phyloP scores from a whole-genome alignment of 345 rosid species.

The Melaleuca quinquenervia region DNA sequence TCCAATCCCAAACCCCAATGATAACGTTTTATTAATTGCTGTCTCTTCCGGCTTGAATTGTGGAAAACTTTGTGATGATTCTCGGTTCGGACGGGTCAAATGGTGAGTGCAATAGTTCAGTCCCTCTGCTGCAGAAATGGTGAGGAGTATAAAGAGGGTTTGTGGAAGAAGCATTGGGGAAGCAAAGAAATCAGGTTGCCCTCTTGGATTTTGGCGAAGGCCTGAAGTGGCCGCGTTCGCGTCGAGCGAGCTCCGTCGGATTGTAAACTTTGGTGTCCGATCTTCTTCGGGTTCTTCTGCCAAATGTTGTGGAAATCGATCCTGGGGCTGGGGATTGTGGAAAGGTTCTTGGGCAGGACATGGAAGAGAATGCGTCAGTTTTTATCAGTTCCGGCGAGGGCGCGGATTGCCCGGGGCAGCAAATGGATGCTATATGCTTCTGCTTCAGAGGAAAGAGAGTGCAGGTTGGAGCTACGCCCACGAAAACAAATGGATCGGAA shows the following conservation, averaged over 20 bases:
- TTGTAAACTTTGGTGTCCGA: background rate
- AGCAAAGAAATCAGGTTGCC: background rate
- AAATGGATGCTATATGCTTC: background rate
- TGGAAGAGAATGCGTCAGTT: background rate
- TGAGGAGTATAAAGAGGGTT: background rate
- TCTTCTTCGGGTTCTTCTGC: background rate
- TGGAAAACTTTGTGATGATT: background rate
- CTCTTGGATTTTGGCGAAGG: background rate
- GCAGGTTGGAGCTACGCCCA: background rate
- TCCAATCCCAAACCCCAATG: background rate
- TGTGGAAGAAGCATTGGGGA: background rate
- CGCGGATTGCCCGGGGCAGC: background rate
- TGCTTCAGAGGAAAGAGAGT: background rate
- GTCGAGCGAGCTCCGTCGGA: background rate
- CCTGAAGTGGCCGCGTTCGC: background rate
- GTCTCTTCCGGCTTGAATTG: background rate
- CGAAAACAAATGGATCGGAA: background rate
- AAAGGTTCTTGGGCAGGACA: background rate
- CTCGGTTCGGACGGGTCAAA: background rate
- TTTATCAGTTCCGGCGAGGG: background rate
- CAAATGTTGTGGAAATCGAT: background rate
- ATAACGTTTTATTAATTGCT: background rate
- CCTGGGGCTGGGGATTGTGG: background rate
- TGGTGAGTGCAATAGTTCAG: background rate
- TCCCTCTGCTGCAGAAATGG: background rate